Evolutionary conservation across 495 filamentous ascomycete species (phyloP).

Genomic region (Amorphotheca resinae): DNA sequence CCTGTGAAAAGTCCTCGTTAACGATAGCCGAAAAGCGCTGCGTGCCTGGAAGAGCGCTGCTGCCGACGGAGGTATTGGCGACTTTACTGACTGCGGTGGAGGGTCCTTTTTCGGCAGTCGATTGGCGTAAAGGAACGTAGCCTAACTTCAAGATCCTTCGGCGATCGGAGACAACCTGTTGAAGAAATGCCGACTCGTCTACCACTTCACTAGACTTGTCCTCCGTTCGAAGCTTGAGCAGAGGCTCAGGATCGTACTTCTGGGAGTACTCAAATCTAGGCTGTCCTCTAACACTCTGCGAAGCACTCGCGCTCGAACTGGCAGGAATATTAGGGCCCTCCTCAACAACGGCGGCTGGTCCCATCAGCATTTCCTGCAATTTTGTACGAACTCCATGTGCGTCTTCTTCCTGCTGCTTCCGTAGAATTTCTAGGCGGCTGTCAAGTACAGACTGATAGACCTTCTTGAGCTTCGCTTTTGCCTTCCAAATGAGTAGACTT

Average conservation of each 20-base stretch:
- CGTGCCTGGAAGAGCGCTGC: conserved; percentile 39
- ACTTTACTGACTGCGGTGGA: conserved; percentile 6
- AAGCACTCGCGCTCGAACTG: conserved; percentile 7
- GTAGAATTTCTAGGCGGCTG: conserved; percentile 53
- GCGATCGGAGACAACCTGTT: conserved; percentile 47
- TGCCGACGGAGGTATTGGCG: conserved; percentile 20
- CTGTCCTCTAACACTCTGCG: conserved; percentile 16
- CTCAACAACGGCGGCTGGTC: conserved; percentile 20
- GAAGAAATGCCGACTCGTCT: conserved; percentile 49
- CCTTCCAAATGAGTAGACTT: conserved; percentile 80
- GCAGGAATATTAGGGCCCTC: conserved; percentile 21
- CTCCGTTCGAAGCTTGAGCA: conserved; percentile 53
- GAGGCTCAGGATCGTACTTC: conserved; percentile 56
- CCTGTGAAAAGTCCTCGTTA: conserved; percentile 82
- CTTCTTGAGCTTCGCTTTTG: conserved; percentile 71
- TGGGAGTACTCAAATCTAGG: conserved; percentile 22
- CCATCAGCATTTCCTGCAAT: conserved; percentile 33
- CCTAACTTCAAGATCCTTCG: conserved; percentile 54
- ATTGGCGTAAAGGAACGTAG: conserved; percentile 51
- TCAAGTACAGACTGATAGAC: conserved; percentile 70
- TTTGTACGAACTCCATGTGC: conserved; percentile 49
- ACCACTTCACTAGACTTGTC: conserved; percentile 52
- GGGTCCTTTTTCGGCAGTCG: conserved; percentile 21
- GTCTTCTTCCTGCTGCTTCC: conserved; percentile 56
- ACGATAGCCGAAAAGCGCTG: conserved; percentile 62